Base-by-base conservation (phyloP, 805 yeast species). In the Starmerella stigmatis region DNA sequence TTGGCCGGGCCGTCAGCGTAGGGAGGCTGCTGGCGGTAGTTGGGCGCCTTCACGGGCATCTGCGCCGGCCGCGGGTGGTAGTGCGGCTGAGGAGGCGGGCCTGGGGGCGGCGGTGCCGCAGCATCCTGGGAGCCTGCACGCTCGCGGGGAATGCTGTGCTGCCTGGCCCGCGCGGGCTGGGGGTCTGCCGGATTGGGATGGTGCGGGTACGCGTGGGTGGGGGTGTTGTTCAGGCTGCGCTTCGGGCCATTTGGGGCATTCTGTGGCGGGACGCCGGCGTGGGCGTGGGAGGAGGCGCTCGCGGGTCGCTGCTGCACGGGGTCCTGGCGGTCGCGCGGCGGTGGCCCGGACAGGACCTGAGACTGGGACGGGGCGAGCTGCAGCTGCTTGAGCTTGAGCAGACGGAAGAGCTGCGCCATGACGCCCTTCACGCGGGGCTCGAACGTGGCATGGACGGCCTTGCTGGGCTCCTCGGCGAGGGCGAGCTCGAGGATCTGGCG, bases 381-480 rank as follows among this genome's bases (percentile, higher is more conserved):
- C 28, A 39, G 22, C 40, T 45, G 47, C 30, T 34, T 46, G 32
- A 35, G 71, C 62, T 89, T 89, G 56, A 92, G 67, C 55, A 78
- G 84, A 56, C 80, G 84, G 46, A 92, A 69, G 42, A 92, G 65
- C 8, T 78, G 78, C 15, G 86, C 89, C 40, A 92, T 85, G 28
- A 89, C 85, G 52, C 81, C 85, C 28, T 96, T 74, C 21, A 92
- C 86, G 46, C 75, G 74, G 0, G 97, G 97, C 35, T 86, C 68
- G 59, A 80, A 89, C 50, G 72, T 63, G 52, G 88, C 95, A 45
- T 88, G 67, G 33, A 81, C 81, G 44, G 77, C 83, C 56, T 83
- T 94, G 3, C 92, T 79, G 0, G 95, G 94, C 10, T 79, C 75
- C 54, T 83, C 86, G 45, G 94, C 76, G 5, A 92, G 66, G 0